Base-by-base conservation (phyloP, 1,284 basidiomycete species). In the Ganoderma sp. region DNA sequence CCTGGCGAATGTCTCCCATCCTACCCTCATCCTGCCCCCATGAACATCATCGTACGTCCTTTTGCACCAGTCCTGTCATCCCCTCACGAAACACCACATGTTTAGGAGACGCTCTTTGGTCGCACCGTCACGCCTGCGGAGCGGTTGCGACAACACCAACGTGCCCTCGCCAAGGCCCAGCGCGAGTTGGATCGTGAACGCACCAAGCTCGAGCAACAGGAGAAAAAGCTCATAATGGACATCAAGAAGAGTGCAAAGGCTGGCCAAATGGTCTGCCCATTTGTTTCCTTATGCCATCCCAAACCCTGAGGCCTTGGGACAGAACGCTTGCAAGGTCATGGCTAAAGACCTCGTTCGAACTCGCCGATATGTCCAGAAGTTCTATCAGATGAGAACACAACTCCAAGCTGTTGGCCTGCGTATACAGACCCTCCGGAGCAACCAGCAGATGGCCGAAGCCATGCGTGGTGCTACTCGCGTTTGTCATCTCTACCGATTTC, bases 251-350 rank as follows among this genome's bases (percentile, higher is more conserved):
- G 92, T 74, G 98, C 98, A 22, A 97, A 98, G 79, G 86, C 91
- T 59, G 97, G 98, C 32, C 97, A 99, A 83, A 91, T 99, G 88
- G 97, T 98, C 77, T 71, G 88, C 65, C 22, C 28, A 32, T 63
- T 34, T 60, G 54, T 61, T 43, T 43, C 48, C 69, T 37, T 37
- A 39, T 65, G 66, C 62, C 69, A 65, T 62, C 61, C 41, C 65
- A 73, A 67, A 60, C 32, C 7, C 43, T 42, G 67, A 52, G 14
- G 25, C 19, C 39, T 34, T 17, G 28, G 4, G 58, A 25, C 39
- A 98, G 96, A 96, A 95, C 79, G 95, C 96, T 15, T 99, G 97
- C 85, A 99, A 99, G 85, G 93, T 99, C 71, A 98, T 99, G 92
- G 98, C 98, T 45, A 98, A 98, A 80, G 98, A 99, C 79, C 91